phyloP scores from a whole-genome alignment of 1,284 basidiomycete genomes.

The Cutaneotrichosporon spelunceum region DNA sequence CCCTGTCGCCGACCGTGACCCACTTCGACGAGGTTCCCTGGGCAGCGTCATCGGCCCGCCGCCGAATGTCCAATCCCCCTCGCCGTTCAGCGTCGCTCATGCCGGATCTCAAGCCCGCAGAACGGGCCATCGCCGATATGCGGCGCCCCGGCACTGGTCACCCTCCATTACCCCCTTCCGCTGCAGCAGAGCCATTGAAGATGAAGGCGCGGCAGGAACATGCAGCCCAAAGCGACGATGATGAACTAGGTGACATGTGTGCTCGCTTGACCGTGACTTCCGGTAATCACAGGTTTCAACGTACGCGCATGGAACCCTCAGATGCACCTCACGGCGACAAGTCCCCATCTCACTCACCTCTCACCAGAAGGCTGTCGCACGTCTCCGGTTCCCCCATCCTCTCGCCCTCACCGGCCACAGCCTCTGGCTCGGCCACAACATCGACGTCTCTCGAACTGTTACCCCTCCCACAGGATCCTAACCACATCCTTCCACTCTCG shows the following conservation, averaged over 20 bases:
- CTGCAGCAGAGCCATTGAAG: neutral
- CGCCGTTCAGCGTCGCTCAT: neutral
- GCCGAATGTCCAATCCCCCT: neutral
- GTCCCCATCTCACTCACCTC: neutral
- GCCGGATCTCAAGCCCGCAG: neutral
- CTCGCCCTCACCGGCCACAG: neutral
- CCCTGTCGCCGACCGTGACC: slow-evolving; percentile 2
- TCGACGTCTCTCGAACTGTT: neutral
- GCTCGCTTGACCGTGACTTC: slow-evolving; percentile 9
- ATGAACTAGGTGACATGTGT: neutral
- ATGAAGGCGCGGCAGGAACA: too few relatives aligned
- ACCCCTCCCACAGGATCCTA: slow-evolving; percentile 3
- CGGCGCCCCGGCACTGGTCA: neutral
- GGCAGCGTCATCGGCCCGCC: neutral
- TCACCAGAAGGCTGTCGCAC: neutral
- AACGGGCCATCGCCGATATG: neutral
- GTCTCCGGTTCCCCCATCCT: neutral
- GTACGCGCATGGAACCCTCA: neutral
- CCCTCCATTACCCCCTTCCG: neutral
- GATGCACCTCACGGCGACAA: neutral
- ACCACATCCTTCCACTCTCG: slow-evolving; percentile 4
- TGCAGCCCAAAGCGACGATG: slow-evolving; percentile 14
- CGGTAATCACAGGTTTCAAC: too few relatives aligned
- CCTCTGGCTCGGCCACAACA: neutral
- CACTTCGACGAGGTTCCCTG: neutral